phyloP scores from a whole-genome alignment of 2,329 filamentous ascomycete species.

The Zymoseptoria pseudotritici region DNA sequence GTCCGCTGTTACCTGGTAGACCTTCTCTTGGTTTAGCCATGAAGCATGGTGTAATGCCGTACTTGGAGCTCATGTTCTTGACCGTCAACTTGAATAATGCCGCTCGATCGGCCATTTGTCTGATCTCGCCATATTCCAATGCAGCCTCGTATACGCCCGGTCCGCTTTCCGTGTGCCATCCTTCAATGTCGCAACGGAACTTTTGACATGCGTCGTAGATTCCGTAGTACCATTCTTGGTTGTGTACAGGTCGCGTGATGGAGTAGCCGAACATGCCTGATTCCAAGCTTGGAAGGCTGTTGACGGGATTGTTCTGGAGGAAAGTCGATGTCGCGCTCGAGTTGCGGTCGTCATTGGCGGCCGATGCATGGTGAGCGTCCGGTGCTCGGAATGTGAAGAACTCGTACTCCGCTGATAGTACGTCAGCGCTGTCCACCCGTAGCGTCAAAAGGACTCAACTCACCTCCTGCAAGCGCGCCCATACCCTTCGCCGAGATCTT shows the following conservation, averaged over 20 bases:
- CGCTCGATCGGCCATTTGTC: conserved; percentile 84
- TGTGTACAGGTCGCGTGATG: conserved; percentile 76
- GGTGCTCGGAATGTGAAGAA: conserved; percentile 86
- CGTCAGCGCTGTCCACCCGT: conserved; percentile 9
- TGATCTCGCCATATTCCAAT: conserved; percentile 81
- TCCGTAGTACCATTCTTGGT: conserved; percentile 86
- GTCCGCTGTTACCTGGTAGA: conserved; percentile 87
- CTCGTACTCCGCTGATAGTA: conserved; percentile 71
- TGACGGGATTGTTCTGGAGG: conserved; percentile 63
- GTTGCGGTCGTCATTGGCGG: conserved; percentile 48
- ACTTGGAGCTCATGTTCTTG: conserved; percentile 77
- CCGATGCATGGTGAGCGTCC: conserved; percentile 26
- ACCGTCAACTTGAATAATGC: conserved; percentile 92
- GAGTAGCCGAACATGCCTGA: conserved; percentile 97
- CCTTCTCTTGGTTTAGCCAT: conserved; percentile 96
- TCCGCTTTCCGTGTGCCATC: conserved; percentile 92
- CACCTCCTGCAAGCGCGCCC: conserved; percentile 83
- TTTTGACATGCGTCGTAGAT: conserved; percentile 72
- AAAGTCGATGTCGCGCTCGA: conserved; percentile 66
- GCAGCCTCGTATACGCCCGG: conserved; percentile 94
- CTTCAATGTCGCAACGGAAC: conserved; percentile 77
- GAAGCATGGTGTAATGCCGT: conserved; percentile 92
- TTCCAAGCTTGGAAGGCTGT: conserved; percentile 69
- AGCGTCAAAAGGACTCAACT: conserved; percentile 24
- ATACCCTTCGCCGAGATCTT: conserved; percentile 64